These are phyloP conservation scores for Citrus inodora DNA, from an alignment of 345 rosid species.

Conservation along the genomic window DNA sequence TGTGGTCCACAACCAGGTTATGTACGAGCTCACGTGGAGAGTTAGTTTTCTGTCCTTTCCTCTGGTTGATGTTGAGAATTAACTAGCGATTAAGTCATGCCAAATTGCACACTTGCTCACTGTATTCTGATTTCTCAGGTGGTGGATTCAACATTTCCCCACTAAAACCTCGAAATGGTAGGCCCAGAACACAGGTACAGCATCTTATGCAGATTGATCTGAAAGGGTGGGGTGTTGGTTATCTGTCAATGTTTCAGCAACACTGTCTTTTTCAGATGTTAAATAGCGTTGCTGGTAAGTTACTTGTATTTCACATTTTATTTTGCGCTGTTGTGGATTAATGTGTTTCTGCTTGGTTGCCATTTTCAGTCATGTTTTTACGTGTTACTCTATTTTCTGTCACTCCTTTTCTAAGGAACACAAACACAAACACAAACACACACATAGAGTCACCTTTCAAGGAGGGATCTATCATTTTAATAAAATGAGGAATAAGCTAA, in stretches of 20 bases:
- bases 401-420: background rate
- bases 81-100: background rate
- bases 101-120: background rate
- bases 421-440: no score
- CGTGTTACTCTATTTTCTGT: background rate
- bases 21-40: constrained; percentile 97
- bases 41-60: constrained; percentile 39
- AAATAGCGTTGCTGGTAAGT: constrained; percentile 92
- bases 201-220: constrained; percentile 97
- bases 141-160: constrained; percentile 97
- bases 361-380: background rate
- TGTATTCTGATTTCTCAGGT: constrained; percentile 48
- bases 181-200: constrained; percentile 88
- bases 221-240: constrained; percentile 97
- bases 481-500: no score
- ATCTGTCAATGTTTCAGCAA: constrained; percentile 87
- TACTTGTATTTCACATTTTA: constrained; percentile 10
- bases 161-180: constrained; percentile 76
- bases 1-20: constrained; percentile 91
- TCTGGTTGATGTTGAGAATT: constrained; percentile 10
- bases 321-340: background rate
- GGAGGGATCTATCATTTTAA: no score
- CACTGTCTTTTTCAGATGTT: constrained; percentile 98
- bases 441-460: no score
- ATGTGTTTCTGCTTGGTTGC: background rate